phyloP scores from a whole-genome alignment of 495 filamentous ascomycete genomes.

The Penicillium cosmopolitanum region DNA sequence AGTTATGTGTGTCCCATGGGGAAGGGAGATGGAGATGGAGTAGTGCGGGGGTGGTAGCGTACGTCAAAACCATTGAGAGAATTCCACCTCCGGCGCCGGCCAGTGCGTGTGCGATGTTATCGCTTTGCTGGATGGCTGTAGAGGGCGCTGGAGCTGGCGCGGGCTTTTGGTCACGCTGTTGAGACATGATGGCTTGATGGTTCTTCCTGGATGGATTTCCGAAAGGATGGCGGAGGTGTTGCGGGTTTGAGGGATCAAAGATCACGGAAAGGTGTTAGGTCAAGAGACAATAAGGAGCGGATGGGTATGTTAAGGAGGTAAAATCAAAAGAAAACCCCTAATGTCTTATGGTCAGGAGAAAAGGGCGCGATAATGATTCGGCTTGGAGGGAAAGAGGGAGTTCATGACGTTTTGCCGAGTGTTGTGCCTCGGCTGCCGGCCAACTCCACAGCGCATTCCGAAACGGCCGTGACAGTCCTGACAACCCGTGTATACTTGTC shows the following conservation, averaged over 20 bases:
- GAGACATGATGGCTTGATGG: constrained; percentile 38
- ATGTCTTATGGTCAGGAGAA: constrained; percentile 10
- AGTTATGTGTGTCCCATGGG: constrained; percentile 7
- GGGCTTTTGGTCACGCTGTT: constrained; percentile 28
- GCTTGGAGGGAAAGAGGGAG: constrained; percentile 29
- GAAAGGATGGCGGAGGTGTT: not conserved
- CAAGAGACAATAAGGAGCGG: constrained; percentile 12
- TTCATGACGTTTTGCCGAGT: constrained; percentile 53
- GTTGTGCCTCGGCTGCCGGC: constrained; percentile 44
- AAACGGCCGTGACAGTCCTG: not conserved
- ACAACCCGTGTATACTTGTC: not conserved
- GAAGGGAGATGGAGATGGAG: not conserved
- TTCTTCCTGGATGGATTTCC: not conserved
- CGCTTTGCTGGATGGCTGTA: constrained; percentile 69
- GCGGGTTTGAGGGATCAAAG: not conserved
- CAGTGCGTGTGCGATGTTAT: constrained; percentile 89
- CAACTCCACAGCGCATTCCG: constrained; percentile 23
- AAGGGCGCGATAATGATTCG: constrained; percentile 41
- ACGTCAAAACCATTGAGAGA: constrained; percentile 94
- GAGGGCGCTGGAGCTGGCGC: constrained; percentile 31
- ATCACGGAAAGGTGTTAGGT: not conserved
- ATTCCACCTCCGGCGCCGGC: constrained; percentile 90
- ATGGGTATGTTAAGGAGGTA: constrained; percentile 11
- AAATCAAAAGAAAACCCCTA: too few relatives aligned
- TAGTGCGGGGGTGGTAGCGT: constrained; percentile 33